These are phyloP conservation scores for Apostasia shenzhenica DNA, from an alignment of 106 monocot genomes.

Conservation along the genomic window DNA sequence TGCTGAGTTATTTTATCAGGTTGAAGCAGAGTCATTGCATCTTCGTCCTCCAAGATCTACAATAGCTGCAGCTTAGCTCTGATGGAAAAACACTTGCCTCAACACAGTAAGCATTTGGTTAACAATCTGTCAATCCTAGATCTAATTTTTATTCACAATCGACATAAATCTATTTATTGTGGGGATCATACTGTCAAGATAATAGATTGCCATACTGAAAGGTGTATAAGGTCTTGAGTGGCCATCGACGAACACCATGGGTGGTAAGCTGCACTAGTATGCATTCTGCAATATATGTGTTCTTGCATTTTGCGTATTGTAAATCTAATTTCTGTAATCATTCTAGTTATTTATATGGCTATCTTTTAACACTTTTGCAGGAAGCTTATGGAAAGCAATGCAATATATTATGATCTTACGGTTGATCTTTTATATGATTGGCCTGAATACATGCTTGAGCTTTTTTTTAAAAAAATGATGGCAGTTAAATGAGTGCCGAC, in stretches of 20 bases:
- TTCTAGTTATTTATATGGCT: neutral
- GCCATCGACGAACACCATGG: constrained; percentile 99
- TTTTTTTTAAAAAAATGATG: constrained; percentile 3
- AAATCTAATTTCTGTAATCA: neutral
- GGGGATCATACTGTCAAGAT: constrained; percentile 99
- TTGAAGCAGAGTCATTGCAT: constrained; percentile 78
- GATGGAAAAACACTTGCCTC: constrained; percentile 94
- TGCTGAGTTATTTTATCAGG: constrained; percentile 24
- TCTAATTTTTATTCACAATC: neutral
- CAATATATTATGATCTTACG: no score
- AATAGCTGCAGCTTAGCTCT: constrained; percentile 95
- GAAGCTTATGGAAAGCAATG: no score
- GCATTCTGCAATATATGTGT: neutral
- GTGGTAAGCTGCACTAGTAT: constrained; percentile 59
- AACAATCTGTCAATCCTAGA: neutral
- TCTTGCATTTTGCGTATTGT: neutral
- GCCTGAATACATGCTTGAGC: neutral
- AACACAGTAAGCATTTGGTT: constrained; percentile 66
- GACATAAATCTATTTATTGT: constrained; percentile 29
- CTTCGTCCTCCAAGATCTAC: constrained; percentile 94
- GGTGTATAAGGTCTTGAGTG: constrained; percentile 80
- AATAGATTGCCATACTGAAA: constrained; percentile 81
- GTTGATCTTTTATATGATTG: neutral
- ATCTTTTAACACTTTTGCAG: no score
- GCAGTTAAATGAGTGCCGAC: constrained; percentile 98